Percentiles rank a stretch among this genome's conserved stretches.
Evolutionary conservation across 2,329 filamentous ascomycete genomes (phyloP).

Genomic region (Diaporthe vexans): DNA sequence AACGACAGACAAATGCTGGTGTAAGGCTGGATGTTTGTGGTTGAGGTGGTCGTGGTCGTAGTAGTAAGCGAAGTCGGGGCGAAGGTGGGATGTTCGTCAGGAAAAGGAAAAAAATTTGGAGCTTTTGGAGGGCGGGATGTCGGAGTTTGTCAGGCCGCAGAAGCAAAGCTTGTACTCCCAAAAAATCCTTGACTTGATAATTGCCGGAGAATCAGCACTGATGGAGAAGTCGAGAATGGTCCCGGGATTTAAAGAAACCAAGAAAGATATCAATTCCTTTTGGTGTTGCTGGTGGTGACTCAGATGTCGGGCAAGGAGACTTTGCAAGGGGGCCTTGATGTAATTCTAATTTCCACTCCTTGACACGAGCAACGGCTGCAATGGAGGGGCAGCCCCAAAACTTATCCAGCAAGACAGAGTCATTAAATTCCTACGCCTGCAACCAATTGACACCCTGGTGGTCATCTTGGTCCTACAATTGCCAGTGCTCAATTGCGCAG

Average conservation of each 20-base stretch:
- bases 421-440: neutral
- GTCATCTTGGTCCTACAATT: neutral
- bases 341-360: conserved; percentile 24
- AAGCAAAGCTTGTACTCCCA: conserved; percentile 13
- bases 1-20: conserved; percentile 14
- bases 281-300: conserved; percentile 32
- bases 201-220: neutral
- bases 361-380: conserved; percentile 6
- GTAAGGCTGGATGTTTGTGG: conserved; percentile 7
- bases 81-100: conserved; percentile 17
- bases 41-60: neutral
- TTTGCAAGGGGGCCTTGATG: conserved; percentile 22
- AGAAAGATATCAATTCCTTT: conserved; percentile 1
- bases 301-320: conserved; percentile 28
- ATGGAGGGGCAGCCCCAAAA: conserved; percentile 12
- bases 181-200: neutral
- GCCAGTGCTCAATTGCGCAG: neutral
- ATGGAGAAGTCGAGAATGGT: neutral
- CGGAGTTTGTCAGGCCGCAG: conserved; percentile 37
- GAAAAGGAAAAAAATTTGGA: conserved; percentile 36
- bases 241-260: conserved; percentile 6
- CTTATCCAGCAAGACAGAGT: conserved; percentile 3
- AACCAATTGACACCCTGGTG: neutral
- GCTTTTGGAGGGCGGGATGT: conserved; percentile 15
- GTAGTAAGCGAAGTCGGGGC: neutral